phyloP scores from a whole-genome alignment of 352 stramenopile genomes.

The Pythium rishiriense region DNA sequence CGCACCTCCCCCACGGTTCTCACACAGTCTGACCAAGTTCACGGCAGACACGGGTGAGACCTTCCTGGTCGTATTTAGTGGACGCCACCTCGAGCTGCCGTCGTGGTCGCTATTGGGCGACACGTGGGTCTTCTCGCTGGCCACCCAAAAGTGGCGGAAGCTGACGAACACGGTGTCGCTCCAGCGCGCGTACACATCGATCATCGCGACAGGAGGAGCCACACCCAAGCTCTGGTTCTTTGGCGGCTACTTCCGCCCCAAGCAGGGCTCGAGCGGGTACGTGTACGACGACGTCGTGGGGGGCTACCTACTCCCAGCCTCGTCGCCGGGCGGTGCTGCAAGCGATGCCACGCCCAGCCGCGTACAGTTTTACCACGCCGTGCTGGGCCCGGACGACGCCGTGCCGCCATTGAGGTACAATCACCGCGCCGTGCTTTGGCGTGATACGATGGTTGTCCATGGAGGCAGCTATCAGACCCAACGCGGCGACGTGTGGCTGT shows the following conservation, averaged over 20 bases:
- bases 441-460: conserved; percentile 58
- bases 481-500: conserved; percentile 66
- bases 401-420: conserved; percentile 66
- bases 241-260: conserved; percentile 62
- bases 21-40: conserved; percentile 51
- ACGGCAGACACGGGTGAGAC: conserved; percentile 30
- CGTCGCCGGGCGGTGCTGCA: background rate
- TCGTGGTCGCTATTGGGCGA: conserved; percentile 58
- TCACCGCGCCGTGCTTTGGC: conserved; percentile 55
- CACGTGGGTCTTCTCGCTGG: conserved; percentile 63
- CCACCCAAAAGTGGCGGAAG: conserved; percentile 37
- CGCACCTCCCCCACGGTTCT: conserved; percentile 51
- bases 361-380: conserved; percentile 34
- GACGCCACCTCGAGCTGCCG: conserved; percentile 43
- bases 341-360: background rate
- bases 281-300: conserved; percentile 68
- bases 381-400: conserved; percentile 14
- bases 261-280: conserved; percentile 56
- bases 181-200: conserved; percentile 65
- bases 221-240: conserved; percentile 68
- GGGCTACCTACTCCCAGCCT: conserved; percentile 18
- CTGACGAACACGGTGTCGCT: conserved; percentile 22
- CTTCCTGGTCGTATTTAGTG: conserved; percentile 62
- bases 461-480: conserved; percentile 74
- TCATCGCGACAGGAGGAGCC: conserved; percentile 36